A percentile compares a stretch with the other conserved stretches of the same genome.
phyloP scores from a whole-genome alignment of 371 early-diverging fungal species.

The Mortierella sp. region DNA sequence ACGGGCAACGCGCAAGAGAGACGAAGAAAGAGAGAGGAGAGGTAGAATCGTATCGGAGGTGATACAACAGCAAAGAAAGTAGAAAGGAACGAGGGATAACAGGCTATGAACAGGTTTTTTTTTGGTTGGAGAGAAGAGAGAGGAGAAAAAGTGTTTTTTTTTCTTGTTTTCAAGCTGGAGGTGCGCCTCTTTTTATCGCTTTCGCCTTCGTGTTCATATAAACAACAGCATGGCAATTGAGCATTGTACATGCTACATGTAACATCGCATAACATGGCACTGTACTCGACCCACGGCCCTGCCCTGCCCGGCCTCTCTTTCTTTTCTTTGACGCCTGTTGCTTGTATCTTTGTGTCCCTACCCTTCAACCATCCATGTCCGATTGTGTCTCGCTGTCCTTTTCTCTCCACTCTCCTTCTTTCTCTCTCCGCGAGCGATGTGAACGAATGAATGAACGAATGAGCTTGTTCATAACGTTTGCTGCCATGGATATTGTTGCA shows the following conservation, averaged over 20 bases:
- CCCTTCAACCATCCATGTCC: background rate
- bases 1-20: background rate
- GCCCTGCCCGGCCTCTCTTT: background rate
- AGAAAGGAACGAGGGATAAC: background rate
- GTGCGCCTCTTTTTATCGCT: background rate
- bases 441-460: background rate
- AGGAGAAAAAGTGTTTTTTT: background rate
- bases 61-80: background rate
- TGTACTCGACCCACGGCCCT: background rate
- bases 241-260: background rate
- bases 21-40: too few species aligned
- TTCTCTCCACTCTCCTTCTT: too few species aligned
- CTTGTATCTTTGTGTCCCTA: background rate
- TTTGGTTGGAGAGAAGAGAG: background rate
- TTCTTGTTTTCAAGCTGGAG: background rate
- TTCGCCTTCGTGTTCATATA: background rate
- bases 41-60: background rate
- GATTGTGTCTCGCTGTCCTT: background rate
- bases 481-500: too few species aligned
- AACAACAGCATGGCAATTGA: background rate
- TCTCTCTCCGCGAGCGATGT: background rate
- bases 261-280: background rate
- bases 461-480: too few species aligned
- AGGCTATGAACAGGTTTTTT: slow-evolving; percentile 3
- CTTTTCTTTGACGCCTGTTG: too few species aligned